Percentiles rank a stretch among this genome's conserved stretches.
Conservation (phyloP, 148 eudicot genomes). For the Arctostaphylos glauca region DNA sequence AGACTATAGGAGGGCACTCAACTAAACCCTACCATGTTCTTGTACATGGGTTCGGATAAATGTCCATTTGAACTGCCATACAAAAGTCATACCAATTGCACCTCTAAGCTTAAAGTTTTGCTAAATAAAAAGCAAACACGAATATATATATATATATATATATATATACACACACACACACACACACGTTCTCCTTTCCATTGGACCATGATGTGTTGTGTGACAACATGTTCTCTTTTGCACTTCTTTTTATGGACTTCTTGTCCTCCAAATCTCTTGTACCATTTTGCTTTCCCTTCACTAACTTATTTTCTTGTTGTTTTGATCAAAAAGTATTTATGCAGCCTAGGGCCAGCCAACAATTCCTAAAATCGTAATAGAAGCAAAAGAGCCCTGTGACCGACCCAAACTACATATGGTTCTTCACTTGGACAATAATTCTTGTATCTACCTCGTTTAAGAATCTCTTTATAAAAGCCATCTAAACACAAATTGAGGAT, state of each 20-base stretch:
- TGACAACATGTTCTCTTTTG: slow-evolving; percentile 1
- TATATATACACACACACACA: too few species aligned
- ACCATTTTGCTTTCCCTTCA: background rate
- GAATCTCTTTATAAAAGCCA: background rate
- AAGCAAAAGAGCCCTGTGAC: background rate
- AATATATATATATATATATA: too few species aligned
- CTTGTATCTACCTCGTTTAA: background rate
- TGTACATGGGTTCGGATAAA: background rate
- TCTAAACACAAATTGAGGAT: background rate
- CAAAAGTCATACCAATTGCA: background rate
- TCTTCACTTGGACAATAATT: background rate
- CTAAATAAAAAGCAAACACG: background rate
- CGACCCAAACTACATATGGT: background rate
- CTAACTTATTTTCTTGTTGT: background rate
- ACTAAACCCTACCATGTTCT: background rate
- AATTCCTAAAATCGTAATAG: background rate
- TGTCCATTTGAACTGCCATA: background rate
- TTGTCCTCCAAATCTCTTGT: background rate
- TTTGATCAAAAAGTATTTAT: background rate
- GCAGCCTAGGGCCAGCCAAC: slow-evolving; percentile 6
- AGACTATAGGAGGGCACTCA: background rate
- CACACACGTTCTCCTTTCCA: background rate
- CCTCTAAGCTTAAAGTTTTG: background rate
- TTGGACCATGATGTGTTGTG: background rate
- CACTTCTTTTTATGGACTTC: background rate